phyloP scores from a whole-genome alignment of 495 filamentous ascomycete genomes.

The Hyaloscypha hepaticicola region DNA sequence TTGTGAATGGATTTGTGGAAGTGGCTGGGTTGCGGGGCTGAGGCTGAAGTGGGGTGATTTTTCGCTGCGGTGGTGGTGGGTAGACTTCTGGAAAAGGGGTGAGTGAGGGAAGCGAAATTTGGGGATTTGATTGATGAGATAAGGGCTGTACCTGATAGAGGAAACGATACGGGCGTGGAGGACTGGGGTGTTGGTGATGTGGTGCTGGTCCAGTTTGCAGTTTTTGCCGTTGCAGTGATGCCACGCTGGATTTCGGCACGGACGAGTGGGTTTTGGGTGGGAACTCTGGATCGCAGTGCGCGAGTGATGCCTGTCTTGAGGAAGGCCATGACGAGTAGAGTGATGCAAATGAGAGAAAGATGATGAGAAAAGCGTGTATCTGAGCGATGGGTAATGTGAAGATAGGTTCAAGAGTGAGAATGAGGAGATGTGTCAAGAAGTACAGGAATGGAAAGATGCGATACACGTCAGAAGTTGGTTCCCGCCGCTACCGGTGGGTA shows the following conservation, averaged over 20 bases:
- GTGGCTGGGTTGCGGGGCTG: constrained; percentile 1
- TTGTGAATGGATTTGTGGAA: constrained; percentile 13
- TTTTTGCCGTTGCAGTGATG: constrained; percentile 1
- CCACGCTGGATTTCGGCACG: constrained; percentile 5
- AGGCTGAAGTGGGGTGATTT: not conserved
- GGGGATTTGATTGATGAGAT: not conserved
- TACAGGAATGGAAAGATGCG: not conserved
- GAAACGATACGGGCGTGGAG: not conserved
- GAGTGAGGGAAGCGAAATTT: not conserved
- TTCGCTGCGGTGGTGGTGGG: not conserved
- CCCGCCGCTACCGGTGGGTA: not conserved
- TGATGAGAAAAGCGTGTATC: not conserved
- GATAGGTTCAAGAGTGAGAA: not conserved
- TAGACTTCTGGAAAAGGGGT: not conserved
- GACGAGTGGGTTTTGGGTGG: not conserved
- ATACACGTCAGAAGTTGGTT: not conserved
- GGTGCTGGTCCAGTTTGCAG: not conserved
- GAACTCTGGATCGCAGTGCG: not conserved
- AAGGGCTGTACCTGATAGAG: not conserved
- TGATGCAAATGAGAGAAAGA: not conserved
- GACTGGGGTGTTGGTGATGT: not conserved
- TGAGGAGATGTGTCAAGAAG: not conserved
- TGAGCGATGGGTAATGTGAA: not conserved
- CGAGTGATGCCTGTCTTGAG: constrained; percentile 13
- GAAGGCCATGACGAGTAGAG: not conserved